These are phyloP conservation scores for Pseudomonodictys pantanalensis DNA, from an alignment of 495 filamentous ascomycete genomes.

Conservation along the genomic window DNA sequence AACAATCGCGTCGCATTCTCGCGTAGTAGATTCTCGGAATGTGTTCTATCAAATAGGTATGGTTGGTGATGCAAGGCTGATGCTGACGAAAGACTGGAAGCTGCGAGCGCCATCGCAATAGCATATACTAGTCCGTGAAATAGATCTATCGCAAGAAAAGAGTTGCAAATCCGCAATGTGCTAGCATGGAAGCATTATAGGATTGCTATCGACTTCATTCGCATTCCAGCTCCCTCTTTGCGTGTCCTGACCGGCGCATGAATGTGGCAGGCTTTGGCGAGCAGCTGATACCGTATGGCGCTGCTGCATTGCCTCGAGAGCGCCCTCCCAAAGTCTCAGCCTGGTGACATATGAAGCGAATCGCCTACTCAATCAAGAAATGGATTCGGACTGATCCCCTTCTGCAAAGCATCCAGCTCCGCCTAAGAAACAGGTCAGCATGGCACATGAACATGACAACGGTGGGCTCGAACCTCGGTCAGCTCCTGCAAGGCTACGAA, in stretches of 20 bases:
- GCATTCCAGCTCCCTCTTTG: background rate
- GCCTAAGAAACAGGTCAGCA: background rate
- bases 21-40: constrained; percentile 1
- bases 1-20: constrained; percentile 6
- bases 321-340: background rate
- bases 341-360: background rate
- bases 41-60: constrained; percentile 5
- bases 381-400: background rate
- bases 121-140: too few relatives aligned
- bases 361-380: background rate
- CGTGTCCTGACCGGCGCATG: background rate
- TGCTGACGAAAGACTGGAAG: background rate
- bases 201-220: too few relatives aligned
- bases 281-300: background rate
- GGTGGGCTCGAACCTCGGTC: constrained; percentile 3
- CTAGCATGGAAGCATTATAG: too few relatives aligned
- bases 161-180: too few relatives aligned
- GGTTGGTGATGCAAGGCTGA: background rate
- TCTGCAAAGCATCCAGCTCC: background rate
- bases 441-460: background rate
- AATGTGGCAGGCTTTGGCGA: background rate
- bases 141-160: too few relatives aligned
- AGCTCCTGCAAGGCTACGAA: constrained; percentile 8
- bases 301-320: background rate
- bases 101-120: background rate